phyloP scores from a whole-genome alignment of 495 filamentous ascomycete species.

The Trichoderma orchidacearum region DNA sequence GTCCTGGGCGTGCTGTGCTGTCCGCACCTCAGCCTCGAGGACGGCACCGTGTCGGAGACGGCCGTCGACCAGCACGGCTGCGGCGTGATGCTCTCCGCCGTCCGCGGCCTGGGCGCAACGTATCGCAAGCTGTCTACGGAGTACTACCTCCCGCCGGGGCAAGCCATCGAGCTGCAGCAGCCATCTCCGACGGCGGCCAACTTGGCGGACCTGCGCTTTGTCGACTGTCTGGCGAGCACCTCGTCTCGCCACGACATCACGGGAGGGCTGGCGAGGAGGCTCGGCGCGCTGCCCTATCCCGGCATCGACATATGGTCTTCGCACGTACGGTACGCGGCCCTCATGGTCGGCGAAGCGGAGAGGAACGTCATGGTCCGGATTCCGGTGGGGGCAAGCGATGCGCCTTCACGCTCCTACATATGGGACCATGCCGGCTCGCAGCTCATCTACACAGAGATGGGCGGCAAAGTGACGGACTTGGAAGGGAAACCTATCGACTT shows the following conservation, averaged over 20 bases:
- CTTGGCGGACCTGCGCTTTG: constrained; percentile 27
- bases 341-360: constrained; percentile 36
- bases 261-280: constrained; percentile 22
- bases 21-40: constrained; percentile 34
- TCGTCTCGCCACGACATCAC: constrained; percentile 30
- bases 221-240: constrained; percentile 25
- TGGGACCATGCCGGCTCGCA: constrained; percentile 51
- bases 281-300: constrained; percentile 29
- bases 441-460: constrained; percentile 43
- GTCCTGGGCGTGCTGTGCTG: constrained; percentile 42
- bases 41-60: constrained; percentile 30
- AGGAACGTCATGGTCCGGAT: constrained; percentile 45
- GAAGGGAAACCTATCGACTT: constrained; percentile 27
- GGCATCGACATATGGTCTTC: constrained; percentile 40
- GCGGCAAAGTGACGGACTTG: constrained; percentile 41
- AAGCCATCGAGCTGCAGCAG: not conserved
- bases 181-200: constrained; percentile 7
- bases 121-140: constrained; percentile 29
- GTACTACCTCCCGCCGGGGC: constrained; percentile 11
- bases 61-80: constrained; percentile 31
- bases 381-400: constrained; percentile 31
- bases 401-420: constrained; percentile 16
- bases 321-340: constrained; percentile 45
- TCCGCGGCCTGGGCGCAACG: constrained; percentile 34
- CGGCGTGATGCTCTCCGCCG: constrained; percentile 38